Evolutionary conservation across 2,329 filamentous ascomycete species (phyloP), one percentile per base, ranked within the genome.

Genomic region (Epichloe aotearoae): DNA sequence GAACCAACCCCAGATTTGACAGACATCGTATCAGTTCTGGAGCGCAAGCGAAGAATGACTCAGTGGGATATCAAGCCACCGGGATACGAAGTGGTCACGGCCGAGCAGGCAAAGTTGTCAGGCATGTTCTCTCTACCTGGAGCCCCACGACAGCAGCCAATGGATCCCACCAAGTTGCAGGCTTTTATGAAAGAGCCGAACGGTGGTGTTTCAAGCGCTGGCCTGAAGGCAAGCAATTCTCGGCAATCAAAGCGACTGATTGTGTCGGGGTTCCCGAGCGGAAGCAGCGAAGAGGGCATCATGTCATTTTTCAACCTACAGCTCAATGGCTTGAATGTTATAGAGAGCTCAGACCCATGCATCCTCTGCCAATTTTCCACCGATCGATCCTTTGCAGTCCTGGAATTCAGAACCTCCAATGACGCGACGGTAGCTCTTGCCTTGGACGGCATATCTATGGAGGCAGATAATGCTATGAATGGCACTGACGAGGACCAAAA

Each of bases 41-140:
- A 91, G 62, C 84, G 91, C 61, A 93, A 90, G 74, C 84, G 94
- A 59, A 85, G 93, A 53, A 73, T 98, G 74, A 97, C 90, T 37
- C 94, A 98, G 69, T 99, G 93, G 93, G 94, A 99, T 66, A 96
- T 98, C 68, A 98, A 98, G 72, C 93, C 93, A 5, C 88, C 89
- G 15, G 91, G 93, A 43, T 99, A 99, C 63, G 94, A 98, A 64
- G 95, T 93, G 67, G 91, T 99, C 57, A 96, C 93, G 2, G 89
- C 93, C 20, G 94, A 98, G 69, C 94, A 98, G 68, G 94, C 93
- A 47, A 99, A 99, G 74, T 77, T 98, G 43, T 98, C 94, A 58
- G 85, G 91, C 73, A 96, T 98, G 93, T 99, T 98, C 73, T 90
- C 94, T 54, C 80, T 99, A 44, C 93, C 93, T 3, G 93, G 93